phyloP scores from a whole-genome alignment of 805 yeast species.

The Kodamaea neixiangensis region DNA sequence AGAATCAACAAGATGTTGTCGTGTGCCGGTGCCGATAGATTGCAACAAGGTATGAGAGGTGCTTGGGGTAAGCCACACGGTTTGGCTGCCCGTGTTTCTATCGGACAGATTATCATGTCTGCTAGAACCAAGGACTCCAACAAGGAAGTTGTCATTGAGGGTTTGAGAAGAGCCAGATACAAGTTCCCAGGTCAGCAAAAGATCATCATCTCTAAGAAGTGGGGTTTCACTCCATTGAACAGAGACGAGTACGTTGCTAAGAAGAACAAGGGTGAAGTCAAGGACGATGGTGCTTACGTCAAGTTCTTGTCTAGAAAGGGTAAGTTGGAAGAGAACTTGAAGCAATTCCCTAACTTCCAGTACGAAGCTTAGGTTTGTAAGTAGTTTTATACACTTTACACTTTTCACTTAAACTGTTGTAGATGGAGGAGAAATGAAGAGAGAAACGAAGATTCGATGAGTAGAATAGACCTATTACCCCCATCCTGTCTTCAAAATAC shows the following conservation, averaged over 20 bases:
- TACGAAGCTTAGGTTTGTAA: conserved; percentile 43
- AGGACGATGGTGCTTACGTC: conserved; percentile 99
- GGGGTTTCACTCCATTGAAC: conserved; percentile 99
- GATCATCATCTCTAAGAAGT: conserved; percentile 98
- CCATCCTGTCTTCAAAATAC: too few relatives aligned
- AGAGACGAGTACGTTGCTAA: conserved; percentile 93
- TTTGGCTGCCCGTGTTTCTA: conserved; percentile 98
- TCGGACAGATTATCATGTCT: conserved; percentile 98
- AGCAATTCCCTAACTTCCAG: conserved; percentile 88
- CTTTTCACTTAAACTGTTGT: conserved; percentile 3
- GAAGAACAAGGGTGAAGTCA: conserved; percentile 97
- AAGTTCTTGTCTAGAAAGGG: conserved; percentile 98
- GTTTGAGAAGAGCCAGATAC: conserved; percentile 99
- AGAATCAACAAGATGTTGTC: conserved; percentile 99
- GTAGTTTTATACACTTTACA: conserved; percentile 2
- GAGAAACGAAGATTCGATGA: too few relatives aligned
- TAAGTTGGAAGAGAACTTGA: conserved; percentile 87
- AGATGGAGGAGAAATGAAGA: not conserved
- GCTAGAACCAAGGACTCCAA: conserved; percentile 97
- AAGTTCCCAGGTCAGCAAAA: conserved; percentile 99
- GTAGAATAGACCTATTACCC: too few relatives aligned
- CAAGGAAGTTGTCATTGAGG: conserved; percentile 98
- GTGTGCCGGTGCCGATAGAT: conserved; percentile 99
- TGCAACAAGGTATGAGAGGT: conserved; percentile 99
- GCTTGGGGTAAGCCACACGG: conserved; percentile 99